Percentiles rank a stretch among this genome's conserved stretches.
phyloP scores from a whole-genome alignment of 352 stramenopile species.

The Blastocystis sp. region DNA sequence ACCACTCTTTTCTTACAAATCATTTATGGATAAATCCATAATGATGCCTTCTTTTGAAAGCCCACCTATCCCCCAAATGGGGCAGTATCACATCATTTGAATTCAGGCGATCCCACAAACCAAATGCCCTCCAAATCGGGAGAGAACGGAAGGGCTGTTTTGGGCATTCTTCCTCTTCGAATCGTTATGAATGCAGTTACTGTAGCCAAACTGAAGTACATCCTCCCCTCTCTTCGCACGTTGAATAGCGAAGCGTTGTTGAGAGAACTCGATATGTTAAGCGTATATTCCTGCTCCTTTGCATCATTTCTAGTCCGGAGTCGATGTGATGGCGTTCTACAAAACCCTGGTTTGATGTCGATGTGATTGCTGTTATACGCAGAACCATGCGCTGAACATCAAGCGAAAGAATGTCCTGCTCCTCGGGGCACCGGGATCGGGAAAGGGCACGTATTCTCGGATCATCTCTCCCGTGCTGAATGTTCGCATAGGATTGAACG shows the following conservation, averaged over 20 bases:
- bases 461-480: constrained; percentile 64
- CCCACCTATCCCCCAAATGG: not conserved
- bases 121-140: not conserved
- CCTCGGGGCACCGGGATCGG: constrained; percentile 62
- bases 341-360: constrained; percentile 34
- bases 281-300: not conserved
- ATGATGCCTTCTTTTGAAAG: not conserved
- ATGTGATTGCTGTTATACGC: not conserved
- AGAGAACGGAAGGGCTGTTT: not conserved
- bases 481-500: not conserved
- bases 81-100: not conserved
- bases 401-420: constrained; percentile 68
- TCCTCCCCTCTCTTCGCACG: constrained; percentile 40
- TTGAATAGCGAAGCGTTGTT: constrained; percentile 41
- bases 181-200: constrained; percentile 28
- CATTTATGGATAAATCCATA: not conserved
- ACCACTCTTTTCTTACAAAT: not conserved
- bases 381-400: constrained; percentile 65
- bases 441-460: constrained; percentile 67
- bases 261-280: constrained; percentile 54
- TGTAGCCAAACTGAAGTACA: constrained; percentile 65
- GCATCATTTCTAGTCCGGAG: constrained; percentile 25
- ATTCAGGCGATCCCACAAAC: not conserved
- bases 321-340: constrained; percentile 55
- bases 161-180: not conserved